Evolutionary conservation across 352 stramenopile species (phyloP).

Genomic region (Globisporangium ultimum): DNA sequence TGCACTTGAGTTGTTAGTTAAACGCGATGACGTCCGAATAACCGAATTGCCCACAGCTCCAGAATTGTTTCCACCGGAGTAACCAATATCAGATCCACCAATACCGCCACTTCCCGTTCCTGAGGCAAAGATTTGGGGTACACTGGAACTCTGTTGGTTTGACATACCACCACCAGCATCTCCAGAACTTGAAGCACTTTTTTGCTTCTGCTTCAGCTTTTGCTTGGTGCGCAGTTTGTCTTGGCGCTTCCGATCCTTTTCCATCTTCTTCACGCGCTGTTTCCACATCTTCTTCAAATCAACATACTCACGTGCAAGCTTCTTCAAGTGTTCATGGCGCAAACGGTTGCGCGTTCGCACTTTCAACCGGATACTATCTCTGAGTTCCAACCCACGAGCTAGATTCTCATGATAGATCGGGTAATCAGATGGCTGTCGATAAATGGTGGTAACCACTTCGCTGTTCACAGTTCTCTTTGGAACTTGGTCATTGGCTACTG

Average conservation of each 20-base stretch:
- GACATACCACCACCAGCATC: not conserved
- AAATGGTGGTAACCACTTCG: conserved; percentile 51
- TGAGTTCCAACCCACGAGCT: conserved; percentile 35
- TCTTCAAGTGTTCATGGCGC: conserved; percentile 67
- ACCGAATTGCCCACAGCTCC: conserved; percentile 4
- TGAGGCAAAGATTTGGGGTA: conserved; percentile 35
- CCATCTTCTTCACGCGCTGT: conserved; percentile 78
- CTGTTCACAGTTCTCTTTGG: conserved; percentile 53
- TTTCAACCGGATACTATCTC: conserved; percentile 56
- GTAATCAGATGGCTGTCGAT: conserved; percentile 70
- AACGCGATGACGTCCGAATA: conserved; percentile 73
- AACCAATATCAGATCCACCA: conserved; percentile 7
- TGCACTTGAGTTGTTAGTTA: conserved; percentile 84
- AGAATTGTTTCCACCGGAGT: conserved; percentile 18
- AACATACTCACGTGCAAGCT: conserved; percentile 73
- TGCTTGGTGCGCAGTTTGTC: conserved; percentile 75
- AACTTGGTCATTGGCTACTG: conserved; percentile 47
- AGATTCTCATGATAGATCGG: conserved; percentile 76
- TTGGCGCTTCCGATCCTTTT: conserved; percentile 85
- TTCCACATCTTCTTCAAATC: conserved; percentile 83
- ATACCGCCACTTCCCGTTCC: conserved; percentile 16
- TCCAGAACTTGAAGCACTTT: conserved; percentile 15
- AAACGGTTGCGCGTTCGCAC: conserved; percentile 60
- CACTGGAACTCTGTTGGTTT: conserved; percentile 30
- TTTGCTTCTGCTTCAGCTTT: conserved; percentile 49